Base-by-base conservation (phyloP, 768 basidiomycete genomes). In the Phlebiopsis gigantea region DNA sequence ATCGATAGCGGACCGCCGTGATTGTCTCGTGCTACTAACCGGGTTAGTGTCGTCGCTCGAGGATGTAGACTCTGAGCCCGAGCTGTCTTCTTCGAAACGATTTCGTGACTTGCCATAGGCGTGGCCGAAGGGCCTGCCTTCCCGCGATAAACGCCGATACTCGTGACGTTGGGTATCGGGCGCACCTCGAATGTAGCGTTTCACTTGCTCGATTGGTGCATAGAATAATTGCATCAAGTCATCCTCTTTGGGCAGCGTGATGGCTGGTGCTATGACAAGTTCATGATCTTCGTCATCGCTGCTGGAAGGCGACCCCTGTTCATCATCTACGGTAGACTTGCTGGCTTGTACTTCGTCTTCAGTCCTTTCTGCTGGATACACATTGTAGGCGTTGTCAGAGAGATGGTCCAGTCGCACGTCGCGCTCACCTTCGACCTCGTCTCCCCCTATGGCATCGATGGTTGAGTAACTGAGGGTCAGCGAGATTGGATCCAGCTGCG, bases 391-490 rank as follows among this genome's bases (percentile, higher is more conserved):
- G 26, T n/a, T 28, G 9, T 17, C 26, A n/a, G 47, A 12, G 8
- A 10, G 28, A 19, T 28, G 17, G 12, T 48, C 47, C 2, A 19
- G 17, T 5, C 12, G 5, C 26, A 30, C 21, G 47, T 34, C n/a
- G n/a, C 21, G 15, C 19, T 28, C 12, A 21, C 39, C 29, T 17
- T 5, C 25, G 25, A 3, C 21, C 5, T 51, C 49, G 44, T n/a
- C 21, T 15, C 5, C 26, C 22, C 21, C 28, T 21, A 45, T n/a
- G n/a, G n/a, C 56, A 3, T 51, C 49, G 15, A 54, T 19, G 5
- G 57, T 55, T 17, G 55, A 22, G 25, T 58, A 58, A 31, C 53
- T 59, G 14, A 59, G 46, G 5, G 57, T 53, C 3, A 53, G 57
- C 24, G 57, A 59, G 3, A 46, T 28, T 12, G 57, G 12, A 15